Conservation (phyloP, 78 protist genomes). For the Polysphondylium violaceum region DNA sequence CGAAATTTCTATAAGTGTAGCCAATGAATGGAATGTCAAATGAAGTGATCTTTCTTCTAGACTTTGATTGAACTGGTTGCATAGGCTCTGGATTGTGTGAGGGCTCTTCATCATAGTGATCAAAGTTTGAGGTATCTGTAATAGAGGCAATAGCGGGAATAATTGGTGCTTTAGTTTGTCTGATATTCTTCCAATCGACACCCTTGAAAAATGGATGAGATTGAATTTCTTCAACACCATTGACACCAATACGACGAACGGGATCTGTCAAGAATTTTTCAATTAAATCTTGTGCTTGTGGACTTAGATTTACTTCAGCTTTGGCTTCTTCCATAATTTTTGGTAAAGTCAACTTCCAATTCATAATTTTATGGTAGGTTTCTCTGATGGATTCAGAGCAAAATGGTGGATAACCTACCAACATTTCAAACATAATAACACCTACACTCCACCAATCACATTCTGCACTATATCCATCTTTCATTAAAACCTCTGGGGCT, state of each 20-base stretch:
- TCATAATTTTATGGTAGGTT: constrained; percentile 87
- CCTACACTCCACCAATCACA: constrained; percentile 97
- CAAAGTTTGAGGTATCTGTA: constrained; percentile 73
- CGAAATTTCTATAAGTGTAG: constrained; percentile 79
- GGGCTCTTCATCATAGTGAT: constrained; percentile 78
- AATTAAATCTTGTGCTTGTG: constrained; percentile 88
- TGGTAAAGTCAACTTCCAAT: constrained; percentile 80
- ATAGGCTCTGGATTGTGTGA: constrained; percentile 45
- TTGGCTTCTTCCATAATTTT: constrained; percentile 83
- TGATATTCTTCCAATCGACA: constrained; percentile 74
- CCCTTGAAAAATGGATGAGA: constrained; percentile 93
- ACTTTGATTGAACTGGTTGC: constrained; percentile 57
- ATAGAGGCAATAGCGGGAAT: constrained; percentile 56
- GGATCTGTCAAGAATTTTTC: constrained; percentile 79
- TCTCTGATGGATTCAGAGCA: constrained; percentile 84
- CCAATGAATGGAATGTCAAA: constrained; percentile 84
- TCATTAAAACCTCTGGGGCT: constrained; percentile 94
- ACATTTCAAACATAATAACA: constrained; percentile 91
- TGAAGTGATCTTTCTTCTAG: constrained; percentile 81
- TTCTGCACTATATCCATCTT: constrained; percentile 90
- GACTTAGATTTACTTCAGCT: constrained; percentile 68
- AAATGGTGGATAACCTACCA: constrained; percentile 93
- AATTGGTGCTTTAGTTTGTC: constrained; percentile 77
- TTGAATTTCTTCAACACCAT: constrained; percentile 86
- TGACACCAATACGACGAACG: constrained; percentile 64